Percentiles rank a stretch among this genome's conserved stretches.
Evolutionary conservation across 148 eudicot species (phyloP).

Genomic region (Agrostemma githago): DNA sequence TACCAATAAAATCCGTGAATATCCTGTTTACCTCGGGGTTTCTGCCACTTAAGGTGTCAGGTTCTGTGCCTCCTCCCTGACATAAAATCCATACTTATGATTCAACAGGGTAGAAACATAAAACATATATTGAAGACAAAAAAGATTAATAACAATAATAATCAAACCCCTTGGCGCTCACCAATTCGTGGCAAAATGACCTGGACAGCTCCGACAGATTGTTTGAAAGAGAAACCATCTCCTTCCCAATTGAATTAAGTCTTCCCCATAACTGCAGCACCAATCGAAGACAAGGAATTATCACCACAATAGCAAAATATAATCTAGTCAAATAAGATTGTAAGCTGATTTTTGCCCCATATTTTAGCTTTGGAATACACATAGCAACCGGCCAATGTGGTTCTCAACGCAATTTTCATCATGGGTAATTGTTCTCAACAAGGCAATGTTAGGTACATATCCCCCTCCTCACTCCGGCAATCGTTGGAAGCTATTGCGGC

Average conservation of each 20-base stretch:
- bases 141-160: not conserved
- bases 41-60: constrained; percentile 24
- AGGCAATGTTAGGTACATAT: not conserved
- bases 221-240: constrained; percentile 65
- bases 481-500: not conserved
- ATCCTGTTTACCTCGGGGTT: constrained; percentile 24
- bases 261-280: constrained; percentile 59
- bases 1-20: not conserved
- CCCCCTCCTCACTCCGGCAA: not conserved
- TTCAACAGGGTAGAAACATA: not conserved
- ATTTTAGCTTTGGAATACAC: not conserved
- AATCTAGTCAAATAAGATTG: not conserved
- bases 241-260: constrained; percentile 62
- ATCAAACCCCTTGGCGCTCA: constrained; percentile 21
- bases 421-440: not conserved
- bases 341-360: not conserved
- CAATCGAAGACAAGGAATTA: not conserved
- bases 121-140: not conserved
- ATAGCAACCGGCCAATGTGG: not conserved
- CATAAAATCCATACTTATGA: not conserved
- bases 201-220: constrained; percentile 60
- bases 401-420: not conserved
- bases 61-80: constrained; percentile 26
- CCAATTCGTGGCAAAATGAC: constrained; percentile 44
- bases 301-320: not conserved